Evolutionary conservation across 2,329 filamentous ascomycete species (phyloP), one percentile per base, ranked within the genome.

Genomic region (Fusarium pseudoanthophilum): DNA sequence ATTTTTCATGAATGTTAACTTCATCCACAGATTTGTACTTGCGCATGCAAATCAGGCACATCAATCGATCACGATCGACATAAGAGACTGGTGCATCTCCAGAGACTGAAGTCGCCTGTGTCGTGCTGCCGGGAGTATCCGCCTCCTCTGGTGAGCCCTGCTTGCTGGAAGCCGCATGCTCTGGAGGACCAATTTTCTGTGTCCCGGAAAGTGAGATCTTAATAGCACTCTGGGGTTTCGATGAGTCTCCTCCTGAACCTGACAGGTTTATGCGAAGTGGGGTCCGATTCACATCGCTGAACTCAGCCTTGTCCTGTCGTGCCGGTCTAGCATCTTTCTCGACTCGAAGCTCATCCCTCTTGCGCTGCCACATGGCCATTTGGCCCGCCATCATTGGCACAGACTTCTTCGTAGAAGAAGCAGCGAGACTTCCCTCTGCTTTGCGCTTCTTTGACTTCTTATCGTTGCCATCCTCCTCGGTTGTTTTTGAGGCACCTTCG

Each of bases 401-500:
- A 11, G 81, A 75, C 65, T 82, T 85, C 67, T 85, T 85, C 4
- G 78, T 58, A 5, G 79, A 67, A 3, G 78, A 69, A 5, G 79
- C 75, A 28, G 75, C 66, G 11, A 81, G 39, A 15, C 24, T 74
- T 5, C 78, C 80, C 7, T 89, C 87, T 3, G 83, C 83, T 77
- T 90, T 91, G 59, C 87, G 82, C 77, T 89, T 90, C 81, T 89
- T 90, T 16, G 78, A 60, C 71, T 84, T 85, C 67, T 84, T 85
- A 11, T 82, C 80, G 11, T 55, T 71, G 10, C 74, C 72, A 52
- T 82, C 81, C 24, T 79, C 76, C 11, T 71, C 73, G 6, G 59
- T 40, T 56, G 58, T 24, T 53, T 78, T 79, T 39, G 66, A 56
- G 21, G 76, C 62, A 34, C 82, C 82, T 60, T 82, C 77, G 1